phyloP scores from a whole-genome alignment of 768 basidiomycete genomes.

The Tubosaeta brunneosetosa region DNA sequence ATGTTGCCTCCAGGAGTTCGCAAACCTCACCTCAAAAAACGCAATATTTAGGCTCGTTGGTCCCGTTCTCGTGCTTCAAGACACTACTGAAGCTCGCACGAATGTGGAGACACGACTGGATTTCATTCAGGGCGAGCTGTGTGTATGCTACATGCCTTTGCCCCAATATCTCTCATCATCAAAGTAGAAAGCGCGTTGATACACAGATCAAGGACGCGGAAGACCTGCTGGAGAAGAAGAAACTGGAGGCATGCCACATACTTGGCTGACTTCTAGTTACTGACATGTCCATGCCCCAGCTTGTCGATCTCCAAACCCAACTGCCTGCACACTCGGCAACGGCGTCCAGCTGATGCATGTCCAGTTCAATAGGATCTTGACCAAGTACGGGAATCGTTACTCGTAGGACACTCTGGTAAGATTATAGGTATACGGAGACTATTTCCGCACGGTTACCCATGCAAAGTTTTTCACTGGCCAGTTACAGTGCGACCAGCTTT shows the following conservation, averaged over 20 bases:
- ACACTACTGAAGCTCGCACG: slow-evolving; percentile 76
- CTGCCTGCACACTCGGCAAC: slow-evolving; percentile 37
- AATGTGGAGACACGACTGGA: slow-evolving; percentile 89
- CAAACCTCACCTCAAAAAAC: slow-evolving; percentile 65
- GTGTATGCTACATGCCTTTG: slow-evolving; percentile 18
- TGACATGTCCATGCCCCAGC: slow-evolving; percentile 34
- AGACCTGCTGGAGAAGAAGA: slow-evolving; percentile 75
- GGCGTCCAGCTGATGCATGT: slow-evolving; percentile 6
- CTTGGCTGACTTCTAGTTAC: slow-evolving; percentile 3
- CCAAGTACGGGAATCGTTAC: background rate
- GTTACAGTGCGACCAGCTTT: background rate
- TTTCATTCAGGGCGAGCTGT: slow-evolving; percentile 89
- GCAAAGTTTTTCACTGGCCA: background rate
- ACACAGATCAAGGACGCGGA: slow-evolving; percentile 74
- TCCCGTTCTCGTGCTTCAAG: slow-evolving; percentile 86
- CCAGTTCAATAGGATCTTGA: background rate
- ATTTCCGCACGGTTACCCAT: background rate
- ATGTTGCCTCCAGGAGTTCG: slow-evolving; percentile 65
- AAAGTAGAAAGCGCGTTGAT: slow-evolving; percentile 72
- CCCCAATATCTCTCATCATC: slow-evolving; percentile 5
- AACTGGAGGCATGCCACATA: slow-evolving; percentile 55
- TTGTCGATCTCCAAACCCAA: slow-evolving; percentile 62
- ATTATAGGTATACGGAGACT: background rate
- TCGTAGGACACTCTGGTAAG: background rate
- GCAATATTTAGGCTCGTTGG: slow-evolving; percentile 88